A percentile compares a stretch with the other conserved stretches of the same genome.
These are phyloP conservation scores for Biscutella auriculata DNA, from an alignment of 441 rosid genomes.

Conservation along the genomic window DNA sequence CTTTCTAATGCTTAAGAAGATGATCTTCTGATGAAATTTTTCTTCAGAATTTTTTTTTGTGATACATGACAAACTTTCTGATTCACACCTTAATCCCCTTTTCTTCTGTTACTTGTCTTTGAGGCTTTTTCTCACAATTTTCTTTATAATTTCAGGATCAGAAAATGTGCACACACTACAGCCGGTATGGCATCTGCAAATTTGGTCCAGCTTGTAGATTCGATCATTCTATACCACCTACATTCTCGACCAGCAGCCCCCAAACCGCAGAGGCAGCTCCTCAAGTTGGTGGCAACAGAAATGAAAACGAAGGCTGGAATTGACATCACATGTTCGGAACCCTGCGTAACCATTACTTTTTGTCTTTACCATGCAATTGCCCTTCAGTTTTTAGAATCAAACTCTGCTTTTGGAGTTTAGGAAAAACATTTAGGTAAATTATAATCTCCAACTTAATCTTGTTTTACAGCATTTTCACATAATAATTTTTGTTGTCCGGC, in stretches of 20 bases:
- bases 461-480: slow-evolving; percentile 1
- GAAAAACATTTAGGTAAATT: slow-evolving; percentile 15
- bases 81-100: background rate
- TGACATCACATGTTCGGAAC: slow-evolving; percentile 12
- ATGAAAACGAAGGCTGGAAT: slow-evolving; percentile 21
- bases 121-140: too few species aligned
- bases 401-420: slow-evolving; percentile 4
- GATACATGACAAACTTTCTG: background rate
- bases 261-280: slow-evolving; percentile 18
- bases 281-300: slow-evolving; percentile 4
- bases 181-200: slow-evolving; percentile 87
- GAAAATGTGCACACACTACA: slow-evolving; percentile 62
- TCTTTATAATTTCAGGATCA: slow-evolving; percentile 43
- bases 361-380: slow-evolving; percentile 4
- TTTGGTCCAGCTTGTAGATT: slow-evolving; percentile 89
- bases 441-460: slow-evolving; percentile 14
- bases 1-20: slow-evolving; percentile 2
- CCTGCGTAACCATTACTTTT: slow-evolving; percentile 10
- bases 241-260: slow-evolving; percentile 19
- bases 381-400: slow-evolving; percentile 20
- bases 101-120: too few species aligned
- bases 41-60: too few species aligned
- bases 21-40: slow-evolving; percentile 2
- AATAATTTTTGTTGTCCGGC: slow-evolving; percentile 9
- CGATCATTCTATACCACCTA: slow-evolving; percentile 51